A percentile compares a stretch with the other conserved stretches of the same genome.
These are phyloP conservation scores for Rubia peregrina DNA, from an alignment of 305 asterid species.

Conservation along the genomic window DNA sequence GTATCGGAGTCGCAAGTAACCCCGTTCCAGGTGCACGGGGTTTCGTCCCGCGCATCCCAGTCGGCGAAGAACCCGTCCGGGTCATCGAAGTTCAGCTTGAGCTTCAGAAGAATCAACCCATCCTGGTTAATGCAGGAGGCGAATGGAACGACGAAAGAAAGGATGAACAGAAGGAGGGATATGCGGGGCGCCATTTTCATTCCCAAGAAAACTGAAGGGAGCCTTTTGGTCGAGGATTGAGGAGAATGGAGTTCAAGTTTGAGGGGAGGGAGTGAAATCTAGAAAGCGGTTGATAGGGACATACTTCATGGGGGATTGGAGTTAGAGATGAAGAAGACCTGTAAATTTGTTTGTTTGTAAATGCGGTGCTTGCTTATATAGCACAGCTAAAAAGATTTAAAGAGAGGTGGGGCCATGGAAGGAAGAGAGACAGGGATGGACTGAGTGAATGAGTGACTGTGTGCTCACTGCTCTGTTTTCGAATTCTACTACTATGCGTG, in stretches of 20 bases:
- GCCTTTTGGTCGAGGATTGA: background rate
- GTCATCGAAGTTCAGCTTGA: slow-evolving; percentile 59
- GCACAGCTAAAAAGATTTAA: background rate
- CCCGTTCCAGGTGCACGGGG: slow-evolving; percentile 84
- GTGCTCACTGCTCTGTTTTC: slow-evolving; percentile 1
- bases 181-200: slow-evolving; percentile 18
- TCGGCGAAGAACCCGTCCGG: slow-evolving; percentile 53
- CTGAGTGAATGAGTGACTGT: background rate
- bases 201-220: background rate
- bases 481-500: background rate
- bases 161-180: background rate
- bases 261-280: slow-evolving; percentile 4
- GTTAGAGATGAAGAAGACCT: slow-evolving; percentile 15
- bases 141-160: slow-evolving; percentile 22
- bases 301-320: slow-evolving; percentile 24
- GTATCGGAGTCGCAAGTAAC: slow-evolving; percentile 46
- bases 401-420: background rate
- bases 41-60: slow-evolving; percentile 52
- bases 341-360: slow-evolving; percentile 18
- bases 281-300: slow-evolving; percentile 31
- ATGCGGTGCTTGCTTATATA: slow-evolving; percentile 20
- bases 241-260: slow-evolving; percentile 10
- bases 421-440: background rate
- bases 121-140: slow-evolving; percentile 53
- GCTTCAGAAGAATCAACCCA: slow-evolving; percentile 48